These are phyloP conservation scores for Trifolium repens DNA, from an alignment of 306 rosid genomes.

Conservation along the genomic window DNA sequence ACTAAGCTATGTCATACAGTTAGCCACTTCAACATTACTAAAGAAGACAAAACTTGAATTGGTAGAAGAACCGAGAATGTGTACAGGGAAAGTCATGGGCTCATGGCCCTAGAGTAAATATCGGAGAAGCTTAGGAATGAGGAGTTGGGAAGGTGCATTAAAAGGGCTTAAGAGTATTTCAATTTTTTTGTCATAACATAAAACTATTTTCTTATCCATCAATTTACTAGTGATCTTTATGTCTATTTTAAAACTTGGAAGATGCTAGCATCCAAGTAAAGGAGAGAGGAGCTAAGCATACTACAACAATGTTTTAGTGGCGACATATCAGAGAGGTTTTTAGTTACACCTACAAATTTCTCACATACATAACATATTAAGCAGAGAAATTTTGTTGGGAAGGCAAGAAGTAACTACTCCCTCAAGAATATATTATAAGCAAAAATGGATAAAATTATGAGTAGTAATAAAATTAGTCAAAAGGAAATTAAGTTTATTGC, in stretches of 20 bases:
- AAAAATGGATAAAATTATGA: no score
- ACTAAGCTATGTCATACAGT: background rate
- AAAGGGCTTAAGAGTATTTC: background rate
- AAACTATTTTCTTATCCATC: conserved; percentile 2
- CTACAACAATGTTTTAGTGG: background rate
- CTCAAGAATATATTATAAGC: no score
- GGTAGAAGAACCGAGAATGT: background rate
- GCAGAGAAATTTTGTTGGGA: background rate
- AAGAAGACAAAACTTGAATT: conserved; percentile 16
- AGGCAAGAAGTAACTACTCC: background rate
- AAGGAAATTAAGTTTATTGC: no score
- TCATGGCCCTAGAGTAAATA: background rate
- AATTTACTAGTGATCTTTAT: conserved; percentile 13
- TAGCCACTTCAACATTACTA: conserved; percentile 27
- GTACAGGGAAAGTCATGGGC: background rate
- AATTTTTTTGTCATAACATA: background rate
- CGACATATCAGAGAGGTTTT: background rate
- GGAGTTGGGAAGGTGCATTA: background rate
- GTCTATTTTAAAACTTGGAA: background rate
- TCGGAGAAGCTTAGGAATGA: background rate
- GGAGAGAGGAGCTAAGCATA: conserved; percentile 11
- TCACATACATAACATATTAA: background rate
- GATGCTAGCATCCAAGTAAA: background rate
- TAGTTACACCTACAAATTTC: background rate
- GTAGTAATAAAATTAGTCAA: no score